Evolutionary conservation across 192 early-diverging fungal species (phyloP), one percentile per base, ranked within the genome.

Genomic region (Coemansia umbellata): DNA sequence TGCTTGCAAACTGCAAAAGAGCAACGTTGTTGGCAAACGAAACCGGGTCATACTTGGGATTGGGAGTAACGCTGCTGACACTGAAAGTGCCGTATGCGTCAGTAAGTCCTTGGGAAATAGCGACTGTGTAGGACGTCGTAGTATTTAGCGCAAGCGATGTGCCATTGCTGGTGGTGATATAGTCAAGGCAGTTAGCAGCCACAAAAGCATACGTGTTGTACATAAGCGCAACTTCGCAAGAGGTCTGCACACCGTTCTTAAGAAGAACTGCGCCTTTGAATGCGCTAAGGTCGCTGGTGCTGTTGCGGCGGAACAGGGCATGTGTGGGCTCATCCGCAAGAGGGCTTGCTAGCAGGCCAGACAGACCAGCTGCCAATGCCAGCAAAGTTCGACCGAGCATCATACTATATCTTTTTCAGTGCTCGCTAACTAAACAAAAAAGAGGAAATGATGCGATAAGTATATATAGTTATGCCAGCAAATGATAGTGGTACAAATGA

Each of bases 1-100:
- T 50, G 37, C 32, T 50, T 5, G 23, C 28, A 52, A 74, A 74
- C 33, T 67, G 32, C 5, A 74, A 9, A 8, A 74, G 21, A 0
- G 71, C 71, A 41, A 74, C 43, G 45, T 74, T 74, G 55, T 74
- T 74, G 10, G 71, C 71, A 57, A 58, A 67, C n/a, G 71, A 59
- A 13, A 30, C 51, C 6, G 71, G 55, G 37, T 74, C 71, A 15
- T 67, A 74, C 14, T 52, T 31, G 1, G 64, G 53, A 14, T 74
- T 62, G 5, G 52, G 47, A 4, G 59, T 63, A 7, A 63, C n/a
- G 49, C 45, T 50, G 14, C 51, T 56, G 5, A 66, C 71, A 40
- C n/a, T 37, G 22, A 67, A 57, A 9, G 51, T 32, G 5, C 63
- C 70, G 8, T 49, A 62, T 2, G 63, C 26, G 5, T 41, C 37